These are phyloP conservation scores for Mycena vulgaris DNA, from an alignment of 768 basidiomycete genomes.

Conservation along the genomic window DNA sequence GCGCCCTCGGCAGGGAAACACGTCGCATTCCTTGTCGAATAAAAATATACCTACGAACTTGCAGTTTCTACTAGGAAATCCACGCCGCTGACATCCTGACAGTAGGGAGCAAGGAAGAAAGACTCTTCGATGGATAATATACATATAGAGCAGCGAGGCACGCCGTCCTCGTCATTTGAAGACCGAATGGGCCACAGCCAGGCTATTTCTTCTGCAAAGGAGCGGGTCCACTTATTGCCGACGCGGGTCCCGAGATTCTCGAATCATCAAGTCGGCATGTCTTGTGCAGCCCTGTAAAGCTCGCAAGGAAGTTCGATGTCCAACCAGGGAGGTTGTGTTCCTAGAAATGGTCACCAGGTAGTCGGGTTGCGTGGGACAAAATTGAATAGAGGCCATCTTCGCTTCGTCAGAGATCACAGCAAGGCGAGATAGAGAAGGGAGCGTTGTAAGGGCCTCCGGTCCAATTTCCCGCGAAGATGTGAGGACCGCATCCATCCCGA, in stretches of 20 bases:
- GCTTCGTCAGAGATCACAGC: not conserved
- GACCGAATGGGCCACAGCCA: slow-evolving; percentile 15
- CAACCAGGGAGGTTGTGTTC: not conserved
- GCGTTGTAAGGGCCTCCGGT: slow-evolving; percentile 5
- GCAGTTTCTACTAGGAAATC: slow-evolving; percentile 21
- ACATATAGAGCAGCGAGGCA: not conserved
- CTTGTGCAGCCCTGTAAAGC: not conserved
- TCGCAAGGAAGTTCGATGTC: not conserved
- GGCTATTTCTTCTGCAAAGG: not conserved
- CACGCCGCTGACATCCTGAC: slow-evolving; percentile 16
- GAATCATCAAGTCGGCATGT: not conserved
- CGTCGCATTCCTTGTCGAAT: slow-evolving; percentile 16
- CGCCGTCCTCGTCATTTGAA: not conserved
- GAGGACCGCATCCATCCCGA: not conserved
- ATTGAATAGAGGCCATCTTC: not conserved
- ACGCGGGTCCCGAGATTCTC: not conserved
- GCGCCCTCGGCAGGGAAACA: not conserved
- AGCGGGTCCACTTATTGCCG: not conserved
- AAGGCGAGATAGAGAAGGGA: slow-evolving; percentile 18
- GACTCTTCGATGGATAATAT: not conserved
- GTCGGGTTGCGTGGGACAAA: too few relatives aligned
- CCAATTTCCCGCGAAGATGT: not conserved
- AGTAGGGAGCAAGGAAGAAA: not conserved
- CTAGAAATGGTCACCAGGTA: not conserved
- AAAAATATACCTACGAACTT: slow-evolving; percentile 11